phyloP scores from a whole-genome alignment of 2,329 filamentous ascomycete genomes.

The Colletotrichum destructivum region DNA sequence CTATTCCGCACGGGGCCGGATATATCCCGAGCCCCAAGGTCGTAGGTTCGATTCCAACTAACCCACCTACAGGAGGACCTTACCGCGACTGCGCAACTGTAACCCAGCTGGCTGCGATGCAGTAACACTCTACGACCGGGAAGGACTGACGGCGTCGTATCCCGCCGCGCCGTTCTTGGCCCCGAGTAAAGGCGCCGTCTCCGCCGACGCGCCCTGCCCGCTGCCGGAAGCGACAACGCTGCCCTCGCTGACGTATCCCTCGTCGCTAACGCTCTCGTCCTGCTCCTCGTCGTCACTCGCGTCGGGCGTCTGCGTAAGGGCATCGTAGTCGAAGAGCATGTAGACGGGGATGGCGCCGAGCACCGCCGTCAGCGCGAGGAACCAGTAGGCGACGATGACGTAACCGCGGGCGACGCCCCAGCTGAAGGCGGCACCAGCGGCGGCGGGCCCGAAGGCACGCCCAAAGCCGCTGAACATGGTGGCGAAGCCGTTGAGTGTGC shows the following conservation, averaged over 20 bases:
- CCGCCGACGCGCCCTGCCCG: neutral
- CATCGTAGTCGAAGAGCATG: slow-evolving; percentile 82
- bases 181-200: slow-evolving; percentile 31
- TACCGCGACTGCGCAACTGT: too few species aligned
- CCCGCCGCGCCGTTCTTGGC: slow-evolving; percentile 17
- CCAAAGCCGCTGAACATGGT: slow-evolving; percentile 87
- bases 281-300: slow-evolving; percentile 55
- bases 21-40: too few species aligned
- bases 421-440: slow-evolving; percentile 80
- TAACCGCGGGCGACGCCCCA: slow-evolving; percentile 83
- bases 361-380: slow-evolving; percentile 75
- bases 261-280: slow-evolving; percentile 45
- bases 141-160: slow-evolving; percentile 27
- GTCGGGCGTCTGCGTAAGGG: slow-evolving; percentile 62
- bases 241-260: slow-evolving; percentile 42
- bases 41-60: too few species aligned
- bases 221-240: slow-evolving; percentile 17
- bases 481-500: slow-evolving; percentile 92
- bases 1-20: too few species aligned
- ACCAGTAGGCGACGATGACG: slow-evolving; percentile 86
- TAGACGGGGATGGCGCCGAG: slow-evolving; percentile 81
- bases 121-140: slow-evolving; percentile 18
- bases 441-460: slow-evolving; percentile 82
- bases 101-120: too few species aligned
- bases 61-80: too few species aligned